Evolutionary conservation across 2,329 filamentous ascomycete species (phyloP).

Genomic region (Botrytis paeoniae): DNA sequence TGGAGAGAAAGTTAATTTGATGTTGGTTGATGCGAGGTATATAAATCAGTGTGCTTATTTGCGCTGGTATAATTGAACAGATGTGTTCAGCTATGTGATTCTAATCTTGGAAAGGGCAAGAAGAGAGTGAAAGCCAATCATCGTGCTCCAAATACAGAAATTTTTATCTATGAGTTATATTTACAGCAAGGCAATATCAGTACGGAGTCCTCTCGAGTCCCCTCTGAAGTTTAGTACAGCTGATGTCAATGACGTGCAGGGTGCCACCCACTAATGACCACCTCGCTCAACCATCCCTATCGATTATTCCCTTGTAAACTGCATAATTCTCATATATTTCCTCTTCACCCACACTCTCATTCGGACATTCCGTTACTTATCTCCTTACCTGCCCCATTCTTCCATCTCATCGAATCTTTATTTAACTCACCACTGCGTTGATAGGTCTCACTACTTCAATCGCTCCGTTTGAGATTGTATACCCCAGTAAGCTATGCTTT

Average conservation of each 20-base stretch:
- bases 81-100: not conserved
- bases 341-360: not conserved
- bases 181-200: not conserved
- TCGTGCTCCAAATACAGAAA: not conserved
- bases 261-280: not conserved
- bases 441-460: not conserved
- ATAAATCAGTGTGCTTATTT: not conserved
- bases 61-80: not conserved
- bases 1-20: not conserved
- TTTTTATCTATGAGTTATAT: not conserved
- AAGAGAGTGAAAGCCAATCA: not conserved
- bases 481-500: not conserved
- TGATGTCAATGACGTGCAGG: not conserved
- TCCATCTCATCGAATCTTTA: not conserved
- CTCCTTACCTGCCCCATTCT: not conserved
- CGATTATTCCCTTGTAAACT: not conserved
- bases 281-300: not conserved
- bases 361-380: not conserved
- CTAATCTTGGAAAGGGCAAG: not conserved
- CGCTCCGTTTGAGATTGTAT: not conserved
- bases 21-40: not conserved
- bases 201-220: not conserved
- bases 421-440: too few relatives aligned
- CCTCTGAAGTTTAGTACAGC: not conserved
- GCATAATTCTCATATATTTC: not conserved